phyloP scores from a whole-genome alignment of 345 rosid genomes.

The Raphanus sativus region DNA sequence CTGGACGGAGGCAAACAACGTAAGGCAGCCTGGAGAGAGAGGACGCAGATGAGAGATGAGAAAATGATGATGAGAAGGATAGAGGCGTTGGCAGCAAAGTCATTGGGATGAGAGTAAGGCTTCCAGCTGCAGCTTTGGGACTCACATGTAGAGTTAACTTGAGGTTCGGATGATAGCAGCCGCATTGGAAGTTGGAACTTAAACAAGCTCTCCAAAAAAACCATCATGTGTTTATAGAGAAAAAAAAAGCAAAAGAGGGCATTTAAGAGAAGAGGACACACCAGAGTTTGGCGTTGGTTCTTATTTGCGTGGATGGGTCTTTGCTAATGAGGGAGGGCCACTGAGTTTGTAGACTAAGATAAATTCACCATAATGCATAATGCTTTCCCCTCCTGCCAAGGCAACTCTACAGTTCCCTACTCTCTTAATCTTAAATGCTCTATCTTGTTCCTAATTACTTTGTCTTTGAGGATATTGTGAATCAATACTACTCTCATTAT shows the following conservation, averaged over 20 bases:
- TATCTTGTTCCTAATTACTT: neutral
- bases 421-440: slow-evolving; percentile 14
- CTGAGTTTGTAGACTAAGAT: slow-evolving; percentile 7
- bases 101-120: slow-evolving; percentile 41
- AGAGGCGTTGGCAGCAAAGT: slow-evolving; percentile 49
- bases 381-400: slow-evolving; percentile 21
- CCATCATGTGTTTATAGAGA: slow-evolving; percentile 23
- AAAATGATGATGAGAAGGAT: slow-evolving; percentile 54
- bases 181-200: slow-evolving; percentile 25
- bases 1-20: slow-evolving; percentile 59
- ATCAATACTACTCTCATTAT: neutral
- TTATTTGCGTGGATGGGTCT: slow-evolving; percentile 19
- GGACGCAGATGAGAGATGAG: slow-evolving; percentile 54
- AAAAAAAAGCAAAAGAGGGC: neutral
- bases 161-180: slow-evolving; percentile 33
- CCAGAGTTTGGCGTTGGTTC: slow-evolving; percentile 15
- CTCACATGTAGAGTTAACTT: slow-evolving; percentile 26
- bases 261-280: slow-evolving; percentile 24
- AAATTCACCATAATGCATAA: neutral
- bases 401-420: slow-evolving; percentile 28
- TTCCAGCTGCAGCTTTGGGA: slow-evolving; percentile 38
- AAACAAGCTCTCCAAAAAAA: slow-evolving; percentile 10
- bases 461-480: neutral
- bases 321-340: slow-evolving; percentile 17
- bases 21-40: slow-evolving; percentile 57